Conservation (phyloP, 2,329 filamentous ascomycete genomes). For the Rhytidhysteron rufulum region DNA sequence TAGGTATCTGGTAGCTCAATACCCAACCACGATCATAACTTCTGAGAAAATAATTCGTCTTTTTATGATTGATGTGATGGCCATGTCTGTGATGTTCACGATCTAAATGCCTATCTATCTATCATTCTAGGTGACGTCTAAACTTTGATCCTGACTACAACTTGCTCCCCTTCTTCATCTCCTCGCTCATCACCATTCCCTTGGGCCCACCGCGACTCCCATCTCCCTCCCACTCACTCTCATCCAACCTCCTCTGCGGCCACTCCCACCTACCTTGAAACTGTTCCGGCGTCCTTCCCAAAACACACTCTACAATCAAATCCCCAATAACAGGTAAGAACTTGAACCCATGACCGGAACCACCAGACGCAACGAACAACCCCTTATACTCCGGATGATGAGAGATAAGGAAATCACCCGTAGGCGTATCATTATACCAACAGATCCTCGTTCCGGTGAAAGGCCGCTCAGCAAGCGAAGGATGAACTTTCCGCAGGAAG, state of each 20-base stretch:
- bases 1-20: conserved; percentile 4
- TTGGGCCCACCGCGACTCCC: conserved; percentile 35
- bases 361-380: conserved; percentile 58
- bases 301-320: conserved; percentile 51
- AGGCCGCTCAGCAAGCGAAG: conserved; percentile 32
- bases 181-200: conserved; percentile 37
- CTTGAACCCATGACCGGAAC: conserved; percentile 61
- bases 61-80: too few relatives aligned
- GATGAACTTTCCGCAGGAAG: conserved; percentile 27
- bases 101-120: too few relatives aligned
- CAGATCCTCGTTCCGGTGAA: conserved; percentile 49
- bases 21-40: conserved; percentile 6
- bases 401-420: conserved; percentile 54
- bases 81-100: too few relatives aligned
- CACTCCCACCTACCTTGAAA: conserved; percentile 63
- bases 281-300: conserved; percentile 38
- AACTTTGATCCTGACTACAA: too few relatives aligned
- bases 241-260: conserved; percentile 32
- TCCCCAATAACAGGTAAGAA: conserved; percentile 58
- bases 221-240: conserved; percentile 37
- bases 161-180: conserved; percentile 34
- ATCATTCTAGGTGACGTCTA: too few relatives aligned
- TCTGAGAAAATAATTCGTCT: too few relatives aligned
- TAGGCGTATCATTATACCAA: conserved; percentile 56
- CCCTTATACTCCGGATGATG: conserved; percentile 49